Conservation (phyloP, 2,329 filamentous ascomycete genomes). For the Fusarium sp. region DNA sequence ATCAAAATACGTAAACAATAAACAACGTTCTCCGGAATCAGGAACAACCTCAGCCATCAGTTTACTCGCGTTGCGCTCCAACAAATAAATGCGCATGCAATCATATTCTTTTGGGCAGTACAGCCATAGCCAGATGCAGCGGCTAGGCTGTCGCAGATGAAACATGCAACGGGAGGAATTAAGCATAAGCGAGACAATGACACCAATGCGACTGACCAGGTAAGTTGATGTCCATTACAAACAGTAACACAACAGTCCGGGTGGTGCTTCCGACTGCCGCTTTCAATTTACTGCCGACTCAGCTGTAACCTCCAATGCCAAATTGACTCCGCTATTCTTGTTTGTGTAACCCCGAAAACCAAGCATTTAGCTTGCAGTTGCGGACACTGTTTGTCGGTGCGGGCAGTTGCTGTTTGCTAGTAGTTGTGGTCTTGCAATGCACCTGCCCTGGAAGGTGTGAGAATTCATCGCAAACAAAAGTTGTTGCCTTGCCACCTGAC, state of each 20-base stretch:
- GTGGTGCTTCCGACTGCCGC: background rate
- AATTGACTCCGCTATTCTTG: background rate
- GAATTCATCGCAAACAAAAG: background rate
- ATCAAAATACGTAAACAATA: background rate
- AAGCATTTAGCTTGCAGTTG: background rate
- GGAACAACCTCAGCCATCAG: rapidly evolving
- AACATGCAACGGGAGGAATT: background rate
- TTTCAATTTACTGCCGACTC: background rate
- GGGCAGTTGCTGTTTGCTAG: background rate
- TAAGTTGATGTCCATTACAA: background rate
- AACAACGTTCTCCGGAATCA: background rate
- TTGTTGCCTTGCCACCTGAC: background rate
- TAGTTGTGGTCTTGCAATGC: background rate
- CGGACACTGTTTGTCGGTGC: background rate
- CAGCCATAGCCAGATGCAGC: background rate
- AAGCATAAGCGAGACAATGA: background rate
- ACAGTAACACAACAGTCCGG: background rate
- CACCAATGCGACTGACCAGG: rapidly evolving
- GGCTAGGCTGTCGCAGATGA: background rate
- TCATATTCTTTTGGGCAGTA: no score
- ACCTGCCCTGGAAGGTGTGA: background rate
- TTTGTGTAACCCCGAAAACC: background rate
- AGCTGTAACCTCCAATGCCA: rapidly evolving
- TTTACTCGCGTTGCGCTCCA: rapidly evolving
- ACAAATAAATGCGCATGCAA: no score